Evolutionary conservation across 2,329 filamentous ascomycete species (phyloP).

Genomic region (Alternaria hordeiaustralica): DNA sequence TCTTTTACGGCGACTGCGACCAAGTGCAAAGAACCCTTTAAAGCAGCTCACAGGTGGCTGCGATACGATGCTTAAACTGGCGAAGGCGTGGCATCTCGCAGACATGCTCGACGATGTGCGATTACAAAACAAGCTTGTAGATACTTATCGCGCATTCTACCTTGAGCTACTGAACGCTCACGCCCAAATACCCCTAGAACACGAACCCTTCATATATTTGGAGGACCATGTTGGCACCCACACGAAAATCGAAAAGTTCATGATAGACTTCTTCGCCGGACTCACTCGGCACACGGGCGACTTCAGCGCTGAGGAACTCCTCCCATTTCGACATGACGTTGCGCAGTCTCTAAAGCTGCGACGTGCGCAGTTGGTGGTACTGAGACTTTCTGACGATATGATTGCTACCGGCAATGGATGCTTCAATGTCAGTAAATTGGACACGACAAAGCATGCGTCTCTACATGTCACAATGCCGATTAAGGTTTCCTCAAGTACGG

Average conservation of each 20-base stretch:
- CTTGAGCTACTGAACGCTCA: neutral
- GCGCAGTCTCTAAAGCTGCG: neutral
- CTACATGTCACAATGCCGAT: neutral
- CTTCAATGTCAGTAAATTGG: conserved; percentile 5
- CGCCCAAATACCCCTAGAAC: neutral
- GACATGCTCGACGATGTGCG: conserved; percentile 14
- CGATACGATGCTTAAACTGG: conserved; percentile 16
- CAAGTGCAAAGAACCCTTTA: neutral
- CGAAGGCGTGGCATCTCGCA: conserved; percentile 21
- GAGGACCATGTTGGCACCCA: conserved; percentile 13
- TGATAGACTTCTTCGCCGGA: conserved; percentile 22
- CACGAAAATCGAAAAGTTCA: conserved; percentile 20
- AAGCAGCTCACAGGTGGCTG: conserved; percentile 5
- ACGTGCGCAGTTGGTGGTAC: neutral
- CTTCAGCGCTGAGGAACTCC: neutral
- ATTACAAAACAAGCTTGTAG: conserved; percentile 20
- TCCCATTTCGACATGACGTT: conserved; percentile 8
- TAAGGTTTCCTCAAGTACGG: neutral
- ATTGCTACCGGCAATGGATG: neutral
- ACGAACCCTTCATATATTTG: conserved; percentile 11
- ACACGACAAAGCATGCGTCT: neutral
- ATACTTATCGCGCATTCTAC: conserved; percentile 16
- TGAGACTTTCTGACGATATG: neutral
- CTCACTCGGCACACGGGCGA: conserved; percentile 3
- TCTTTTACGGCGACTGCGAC: neutral